A percentile compares a stretch with the other conserved stretches of the same genome.
These are phyloP conservation scores for Monosporascus sp. DNA, from an alignment of 2,329 filamentous ascomycete species.

Conservation along the genomic window DNA sequence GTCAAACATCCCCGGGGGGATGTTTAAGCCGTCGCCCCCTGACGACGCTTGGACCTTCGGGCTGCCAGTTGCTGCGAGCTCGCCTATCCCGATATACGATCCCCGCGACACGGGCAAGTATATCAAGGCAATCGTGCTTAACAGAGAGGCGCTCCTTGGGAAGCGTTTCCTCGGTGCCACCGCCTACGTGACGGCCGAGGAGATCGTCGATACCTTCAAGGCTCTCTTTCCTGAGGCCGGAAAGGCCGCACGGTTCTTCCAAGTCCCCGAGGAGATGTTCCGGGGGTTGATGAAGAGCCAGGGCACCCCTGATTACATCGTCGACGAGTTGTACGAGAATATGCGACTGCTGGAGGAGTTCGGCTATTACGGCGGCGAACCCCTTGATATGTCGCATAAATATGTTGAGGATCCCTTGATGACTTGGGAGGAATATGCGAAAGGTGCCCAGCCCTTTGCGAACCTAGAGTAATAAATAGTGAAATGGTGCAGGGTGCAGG, in stretches of 20 bases:
- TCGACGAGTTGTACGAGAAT: slow-evolving; percentile 48
- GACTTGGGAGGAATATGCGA: slow-evolving; percentile 35
- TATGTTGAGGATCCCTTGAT: slow-evolving; percentile 33
- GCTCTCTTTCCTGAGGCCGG: slow-evolving; percentile 32
- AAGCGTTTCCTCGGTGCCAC: slow-evolving; percentile 37
- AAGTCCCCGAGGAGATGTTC: slow-evolving; percentile 36
- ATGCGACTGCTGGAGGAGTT: slow-evolving; percentile 44
- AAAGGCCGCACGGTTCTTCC: slow-evolving; percentile 28
- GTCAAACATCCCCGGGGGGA: slow-evolving; percentile 37
- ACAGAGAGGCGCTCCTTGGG: slow-evolving; percentile 31
- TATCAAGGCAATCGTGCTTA: slow-evolving; percentile 30
- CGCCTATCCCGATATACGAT: slow-evolving; percentile 31
- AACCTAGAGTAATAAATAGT: slow-evolving; percentile 31
- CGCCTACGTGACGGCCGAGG: slow-evolving; percentile 32
- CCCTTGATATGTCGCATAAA: slow-evolving; percentile 31
- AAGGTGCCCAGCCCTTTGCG: slow-evolving; percentile 26
- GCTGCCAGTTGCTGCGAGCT: slow-evolving; percentile 23
- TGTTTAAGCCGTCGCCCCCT: slow-evolving; percentile 21
- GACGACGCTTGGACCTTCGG: slow-evolving; percentile 28
- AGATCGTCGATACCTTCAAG: slow-evolving; percentile 35
- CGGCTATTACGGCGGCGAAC: slow-evolving; percentile 46
- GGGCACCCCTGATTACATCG: slow-evolving; percentile 33
- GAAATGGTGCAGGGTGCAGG: too few species aligned
- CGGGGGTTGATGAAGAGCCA: slow-evolving; percentile 26
- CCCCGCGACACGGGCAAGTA: slow-evolving; percentile 33